Evolutionary conservation across 2,329 filamentous ascomycete genomes (phyloP).

Genomic region (Neobulgaria alba): DNA sequence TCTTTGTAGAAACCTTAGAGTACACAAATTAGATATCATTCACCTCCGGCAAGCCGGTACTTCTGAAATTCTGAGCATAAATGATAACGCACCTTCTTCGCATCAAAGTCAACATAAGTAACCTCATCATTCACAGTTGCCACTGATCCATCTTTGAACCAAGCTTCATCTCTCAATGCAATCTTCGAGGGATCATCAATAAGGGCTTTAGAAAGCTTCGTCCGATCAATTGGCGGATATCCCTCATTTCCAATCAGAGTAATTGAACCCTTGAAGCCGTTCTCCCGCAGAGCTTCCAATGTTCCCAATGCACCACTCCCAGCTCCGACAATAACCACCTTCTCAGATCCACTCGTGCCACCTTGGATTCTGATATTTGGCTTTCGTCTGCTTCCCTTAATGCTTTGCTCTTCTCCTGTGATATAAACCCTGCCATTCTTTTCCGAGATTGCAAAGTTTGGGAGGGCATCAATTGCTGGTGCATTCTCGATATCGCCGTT

Average conservation of each 20-base stretch:
- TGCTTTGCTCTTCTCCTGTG: slow-evolving; percentile 65
- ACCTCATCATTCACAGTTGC: slow-evolving; percentile 57
- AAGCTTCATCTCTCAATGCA: slow-evolving; percentile 65
- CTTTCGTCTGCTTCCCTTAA: slow-evolving; percentile 68
- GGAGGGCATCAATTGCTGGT: slow-evolving; percentile 78
- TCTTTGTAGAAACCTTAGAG: slow-evolving; percentile 67
- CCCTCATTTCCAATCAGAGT: slow-evolving; percentile 80
- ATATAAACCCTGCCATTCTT: slow-evolving; percentile 80
- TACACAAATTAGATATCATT: slow-evolving; percentile 65
- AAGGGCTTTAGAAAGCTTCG: slow-evolving; percentile 91
- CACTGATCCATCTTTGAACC: slow-evolving; percentile 58
- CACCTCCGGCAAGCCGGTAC: no score
- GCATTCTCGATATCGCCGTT: slow-evolving; percentile 94
- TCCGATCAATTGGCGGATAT: slow-evolving; percentile 81
- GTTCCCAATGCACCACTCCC: slow-evolving; percentile 78
- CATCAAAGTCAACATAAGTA: slow-evolving; percentile 64
- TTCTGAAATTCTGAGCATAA: no score
- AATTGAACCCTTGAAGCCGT: slow-evolving; percentile 70
- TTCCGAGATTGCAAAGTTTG: slow-evolving; percentile 72
- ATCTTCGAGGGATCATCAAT: slow-evolving; percentile 74
- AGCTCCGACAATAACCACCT: slow-evolving; percentile 79
- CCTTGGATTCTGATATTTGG: slow-evolving; percentile 63
- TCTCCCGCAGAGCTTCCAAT: slow-evolving; percentile 72
- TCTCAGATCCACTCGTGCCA: slow-evolving; percentile 43
- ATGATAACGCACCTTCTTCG: slow-evolving; percentile 39